Evolutionary conservation across 2,329 filamentous ascomycete genomes (phyloP).

Genomic region (Calonectria hawksworthii): DNA sequence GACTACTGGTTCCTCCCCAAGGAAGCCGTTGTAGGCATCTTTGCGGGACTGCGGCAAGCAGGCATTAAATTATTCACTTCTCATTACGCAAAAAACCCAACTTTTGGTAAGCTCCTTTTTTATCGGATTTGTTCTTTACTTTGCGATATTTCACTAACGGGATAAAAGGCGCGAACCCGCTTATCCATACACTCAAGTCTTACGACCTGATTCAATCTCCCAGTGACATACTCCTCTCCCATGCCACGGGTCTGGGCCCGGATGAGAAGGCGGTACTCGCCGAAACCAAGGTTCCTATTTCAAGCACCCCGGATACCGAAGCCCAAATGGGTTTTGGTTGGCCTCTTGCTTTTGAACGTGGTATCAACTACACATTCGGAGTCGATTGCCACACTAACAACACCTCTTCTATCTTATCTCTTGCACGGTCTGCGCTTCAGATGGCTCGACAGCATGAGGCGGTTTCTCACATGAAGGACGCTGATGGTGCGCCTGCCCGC

Average conservation of each 20-base stretch:
- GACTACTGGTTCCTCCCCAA: constrained; percentile 17
- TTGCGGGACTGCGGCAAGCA: not conserved
- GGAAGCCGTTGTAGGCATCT: constrained; percentile 7
- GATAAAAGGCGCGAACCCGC: not conserved
- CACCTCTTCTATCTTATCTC: constrained; percentile 15
- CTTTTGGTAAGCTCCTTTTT: not conserved
- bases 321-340: constrained; percentile 25
- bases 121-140: not conserved
- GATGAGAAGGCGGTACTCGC: constrained; percentile 1
- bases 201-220: constrained; percentile 22
- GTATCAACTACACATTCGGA: constrained; percentile 19
- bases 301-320: constrained; percentile 19
- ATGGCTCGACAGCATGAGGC: constrained; percentile 22
- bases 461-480: constrained; percentile 1
- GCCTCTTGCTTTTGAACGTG: constrained; percentile 13
- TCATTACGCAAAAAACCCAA: constrained; percentile 6
- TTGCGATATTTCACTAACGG: no score
- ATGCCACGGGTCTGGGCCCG: constrained; percentile 11
- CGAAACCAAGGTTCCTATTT: constrained; percentile 11
- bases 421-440: constrained; percentile 19
- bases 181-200: constrained; percentile 11
- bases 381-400: constrained; percentile 24
- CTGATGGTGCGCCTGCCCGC: constrained; percentile 2
- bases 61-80: constrained; percentile 10
- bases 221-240: constrained; percentile 21